These are phyloP conservation scores for Boletus patriciae DNA, from an alignment of 768 basidiomycete species.

Conservation along the genomic window DNA sequence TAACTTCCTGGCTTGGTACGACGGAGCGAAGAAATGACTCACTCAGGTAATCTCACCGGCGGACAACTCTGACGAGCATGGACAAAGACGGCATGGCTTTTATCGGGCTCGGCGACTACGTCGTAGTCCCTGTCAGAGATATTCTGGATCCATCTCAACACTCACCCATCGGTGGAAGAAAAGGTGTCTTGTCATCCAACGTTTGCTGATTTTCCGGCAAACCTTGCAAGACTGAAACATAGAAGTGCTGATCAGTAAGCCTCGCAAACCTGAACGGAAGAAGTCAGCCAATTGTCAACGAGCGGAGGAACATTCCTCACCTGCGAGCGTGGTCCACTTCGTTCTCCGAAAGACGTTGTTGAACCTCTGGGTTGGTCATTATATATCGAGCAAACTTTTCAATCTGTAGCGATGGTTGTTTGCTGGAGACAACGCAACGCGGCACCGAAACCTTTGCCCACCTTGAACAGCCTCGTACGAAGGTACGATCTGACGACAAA, in stretches of 20 bases:
- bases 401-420: conserved; percentile 50
- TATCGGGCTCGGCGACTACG: conserved; percentile 77
- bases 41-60: conserved; percentile 69
- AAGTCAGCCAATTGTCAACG: neutral
- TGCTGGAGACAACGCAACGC: neutral
- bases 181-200: conserved; percentile 70
- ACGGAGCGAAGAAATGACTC: conserved; percentile 25
- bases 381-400: conserved; percentile 87
- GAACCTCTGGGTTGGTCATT: conserved; percentile 64
- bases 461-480: conserved; percentile 84
- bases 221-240: conserved; percentile 76
- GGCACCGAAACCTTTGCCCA: conserved; percentile 26
- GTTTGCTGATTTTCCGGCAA: conserved; percentile 75
- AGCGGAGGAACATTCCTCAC: conserved; percentile 38
- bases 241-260: conserved; percentile 75
- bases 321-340: conserved; percentile 81
- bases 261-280: conserved; percentile 61
- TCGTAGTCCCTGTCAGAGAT: conserved; percentile 9
- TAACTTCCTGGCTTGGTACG: neutral
- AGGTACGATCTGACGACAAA: conserved; percentile 90
- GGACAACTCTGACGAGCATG: conserved; percentile 74
- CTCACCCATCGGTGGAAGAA: conserved; percentile 76
- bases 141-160: conserved; percentile 7
- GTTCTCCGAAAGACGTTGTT: conserved; percentile 76
- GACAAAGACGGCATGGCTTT: conserved; percentile 74